Percentiles rank a stretch among this genome's conserved stretches.
Conservation (phyloP, 2,329 filamentous ascomycete species). For the Pleomassaria siparia region DNA sequence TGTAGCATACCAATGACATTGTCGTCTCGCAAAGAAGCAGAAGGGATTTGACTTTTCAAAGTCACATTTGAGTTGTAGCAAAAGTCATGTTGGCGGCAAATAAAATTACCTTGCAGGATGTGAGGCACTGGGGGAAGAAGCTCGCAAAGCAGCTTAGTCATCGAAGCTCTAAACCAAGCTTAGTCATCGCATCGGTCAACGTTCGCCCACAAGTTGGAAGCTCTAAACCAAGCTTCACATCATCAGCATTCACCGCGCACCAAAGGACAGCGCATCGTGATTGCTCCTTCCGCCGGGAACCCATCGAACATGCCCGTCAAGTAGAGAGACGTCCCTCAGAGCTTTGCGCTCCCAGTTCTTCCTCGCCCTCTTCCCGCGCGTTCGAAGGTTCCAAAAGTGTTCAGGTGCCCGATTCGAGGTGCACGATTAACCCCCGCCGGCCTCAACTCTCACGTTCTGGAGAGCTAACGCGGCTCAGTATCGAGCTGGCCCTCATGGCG, state of each 20-base stretch:
- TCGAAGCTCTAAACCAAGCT: not conserved
- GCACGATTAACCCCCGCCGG: not conserved
- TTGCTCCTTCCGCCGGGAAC: not conserved
- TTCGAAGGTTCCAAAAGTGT: no score
- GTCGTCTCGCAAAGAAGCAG: no score
- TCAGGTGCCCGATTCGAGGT: no score
- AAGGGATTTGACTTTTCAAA: no score
- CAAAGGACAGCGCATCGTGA: not conserved
- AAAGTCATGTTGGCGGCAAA: no score
- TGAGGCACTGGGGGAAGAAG: no score
- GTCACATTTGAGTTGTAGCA: no score
- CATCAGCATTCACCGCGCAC: not conserved
- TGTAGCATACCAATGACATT: no score
- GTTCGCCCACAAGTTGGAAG: not conserved
- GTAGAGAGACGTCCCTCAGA: conserved; percentile 6
- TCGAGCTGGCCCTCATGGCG: conserved; percentile 24
- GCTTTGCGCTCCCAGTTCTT: conserved; percentile 5
- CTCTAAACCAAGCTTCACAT: not conserved
- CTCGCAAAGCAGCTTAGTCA: not conserved
- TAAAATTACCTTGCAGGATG: no score
- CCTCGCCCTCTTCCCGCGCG: conserved; percentile 7
- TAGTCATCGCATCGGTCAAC: not conserved
- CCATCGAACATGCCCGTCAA: conserved; percentile 9
- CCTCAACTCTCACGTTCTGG: not conserved
- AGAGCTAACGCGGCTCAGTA: not conserved